Evolutionary conservation across 2,329 filamentous ascomycete genomes (phyloP).

Genomic region (Phyllosticta citribraziliensis): DNA sequence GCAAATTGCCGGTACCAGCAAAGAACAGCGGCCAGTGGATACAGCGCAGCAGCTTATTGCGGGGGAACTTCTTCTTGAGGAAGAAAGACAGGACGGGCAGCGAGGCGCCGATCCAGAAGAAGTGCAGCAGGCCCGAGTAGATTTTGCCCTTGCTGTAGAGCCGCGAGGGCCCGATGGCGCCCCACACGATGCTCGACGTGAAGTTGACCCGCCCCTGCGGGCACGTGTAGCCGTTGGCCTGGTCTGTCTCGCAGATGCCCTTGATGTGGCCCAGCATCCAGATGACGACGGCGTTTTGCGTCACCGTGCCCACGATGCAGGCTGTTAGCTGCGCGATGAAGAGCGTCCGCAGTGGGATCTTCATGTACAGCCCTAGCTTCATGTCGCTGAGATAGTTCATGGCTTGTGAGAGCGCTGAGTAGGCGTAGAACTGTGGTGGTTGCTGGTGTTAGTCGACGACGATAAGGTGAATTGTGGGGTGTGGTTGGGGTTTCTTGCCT

Average conservation of each 20-base stretch:
- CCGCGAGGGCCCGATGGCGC: slow-evolving; percentile 48
- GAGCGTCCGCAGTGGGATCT: slow-evolving; percentile 7
- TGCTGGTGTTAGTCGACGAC: neutral
- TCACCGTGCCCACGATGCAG: slow-evolving; percentile 7
- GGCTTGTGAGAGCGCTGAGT: slow-evolving; percentile 5
- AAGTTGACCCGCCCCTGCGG: slow-evolving; percentile 47
- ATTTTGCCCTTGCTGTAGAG: slow-evolving; percentile 39
- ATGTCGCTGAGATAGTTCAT: slow-evolving; percentile 10
- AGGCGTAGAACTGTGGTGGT: slow-evolving; percentile 5
- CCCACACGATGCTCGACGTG: slow-evolving; percentile 58
- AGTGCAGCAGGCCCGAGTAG: slow-evolving; percentile 39
- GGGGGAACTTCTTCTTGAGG: slow-evolving; percentile 41
- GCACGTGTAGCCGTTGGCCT: slow-evolving; percentile 46
- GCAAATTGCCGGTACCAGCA: slow-evolving; percentile 49
- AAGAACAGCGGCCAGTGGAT: slow-evolving; percentile 52
- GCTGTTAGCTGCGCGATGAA: slow-evolving; percentile 4
- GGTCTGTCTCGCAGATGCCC: slow-evolving; percentile 12
- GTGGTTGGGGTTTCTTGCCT: neutral
- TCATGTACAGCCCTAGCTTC: slow-evolving; percentile 11
- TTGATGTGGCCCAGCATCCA: slow-evolving; percentile 46
- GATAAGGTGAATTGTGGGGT: neutral
- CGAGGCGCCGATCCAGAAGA: slow-evolving; percentile 43
- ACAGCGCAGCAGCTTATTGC: slow-evolving; percentile 32
- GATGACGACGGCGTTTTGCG: slow-evolving; percentile 49
- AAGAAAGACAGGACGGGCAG: slow-evolving; percentile 45